Base-by-base conservation (phyloP, 176 grass and related monocot genomes). In the Canna indica region DNA sequence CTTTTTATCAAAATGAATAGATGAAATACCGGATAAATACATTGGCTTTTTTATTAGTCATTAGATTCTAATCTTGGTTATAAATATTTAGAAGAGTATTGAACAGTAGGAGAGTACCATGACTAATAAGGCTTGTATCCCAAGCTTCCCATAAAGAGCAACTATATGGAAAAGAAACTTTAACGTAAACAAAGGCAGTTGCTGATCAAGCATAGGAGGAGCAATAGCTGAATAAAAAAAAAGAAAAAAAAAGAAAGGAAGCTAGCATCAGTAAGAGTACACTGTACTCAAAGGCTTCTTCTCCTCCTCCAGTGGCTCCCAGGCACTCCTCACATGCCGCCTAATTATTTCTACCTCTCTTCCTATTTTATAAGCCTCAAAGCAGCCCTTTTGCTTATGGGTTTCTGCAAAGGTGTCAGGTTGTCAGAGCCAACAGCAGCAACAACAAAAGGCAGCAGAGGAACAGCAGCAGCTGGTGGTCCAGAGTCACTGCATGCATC, bases 381-480 rank as follows among this genome's bases (percentile, higher is more conserved):
- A 59, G 71, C 13, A 60, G 54, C 36, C 24, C 71, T 45, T 73
- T 61, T 73, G 34, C 71, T 73, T 59, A 73, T 73, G 71, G 71
- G 71, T 73, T 73, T 73, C 71, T 73, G 71, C 71, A 73, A 73
- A 73, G 71, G 34, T 73, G 71, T 54, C 54, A 73, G 71, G 58
- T 18, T 38, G 63, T 66, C 63, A 66, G 63, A 66, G 18, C 6
- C 1, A 44, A 11, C 63, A 66, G 63, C 63, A 66, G 63, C 63
- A 66, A 4, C 35, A 66, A 66, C 63, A 66, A 66, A 66, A 41
- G 71, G 71, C 54, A 38, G 71, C 71, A 73, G 54, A 59, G 36
- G 34, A 61, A 42, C 53, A 73, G 71, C 54, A 42, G 71, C 63
- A 12, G 34, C 18, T n/a, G 62, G 60, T 36, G 33, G 27, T 36